Base-by-base conservation (phyloP, 2,329 filamentous ascomycete genomes). In the Monosporascus sp. region DNA sequence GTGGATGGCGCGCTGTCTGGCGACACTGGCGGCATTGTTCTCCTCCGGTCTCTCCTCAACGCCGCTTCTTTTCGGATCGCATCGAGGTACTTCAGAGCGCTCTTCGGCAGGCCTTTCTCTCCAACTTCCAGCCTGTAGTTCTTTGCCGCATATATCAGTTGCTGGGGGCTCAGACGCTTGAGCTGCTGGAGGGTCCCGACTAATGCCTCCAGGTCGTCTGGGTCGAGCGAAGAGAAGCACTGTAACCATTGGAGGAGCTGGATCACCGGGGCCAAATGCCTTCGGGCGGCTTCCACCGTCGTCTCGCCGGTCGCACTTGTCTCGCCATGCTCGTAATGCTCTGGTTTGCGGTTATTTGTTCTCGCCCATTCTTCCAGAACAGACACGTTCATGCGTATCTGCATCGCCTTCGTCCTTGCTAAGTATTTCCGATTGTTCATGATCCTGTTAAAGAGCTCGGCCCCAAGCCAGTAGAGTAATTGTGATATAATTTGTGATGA, bases 311-410 rank as follows among this genome's bases (percentile, higher is more conserved):
- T 89, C 7, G 89, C 85, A 18, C 81, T 88, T 71, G 90, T 92
- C 51, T 93, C 92, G 18, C 93, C 93, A 62, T 91, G 88, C 70
- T 99, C 93, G 68, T 91, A 97, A 71, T 97, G 93, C 67, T 97
- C 94, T 1, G 94, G 91, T 61, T 95, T 87, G 28, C 94, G 84
- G 68, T 96, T 97, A 72, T 99, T 99, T 17, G 84, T 81, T 31
- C 93, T 82, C 1, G 94, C 93, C 94, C 94, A 99, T 66, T 99
- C 94, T 70, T 99, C 94, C 20, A 99, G 76, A 7, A 86, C 87
- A 0, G 94, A 97, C 7, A 99, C 85, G 68, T 99, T 99, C 92
- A 99, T 97, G 60, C 94, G 89, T 63, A 99, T 97, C 70, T 99
- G 94, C 94, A 99, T 99, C 3, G 94, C 94, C 71, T 99, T 99